phyloP scores from a whole-genome alignment of 1,284 basidiomycete species.

The Rhodotorula sp. region DNA sequence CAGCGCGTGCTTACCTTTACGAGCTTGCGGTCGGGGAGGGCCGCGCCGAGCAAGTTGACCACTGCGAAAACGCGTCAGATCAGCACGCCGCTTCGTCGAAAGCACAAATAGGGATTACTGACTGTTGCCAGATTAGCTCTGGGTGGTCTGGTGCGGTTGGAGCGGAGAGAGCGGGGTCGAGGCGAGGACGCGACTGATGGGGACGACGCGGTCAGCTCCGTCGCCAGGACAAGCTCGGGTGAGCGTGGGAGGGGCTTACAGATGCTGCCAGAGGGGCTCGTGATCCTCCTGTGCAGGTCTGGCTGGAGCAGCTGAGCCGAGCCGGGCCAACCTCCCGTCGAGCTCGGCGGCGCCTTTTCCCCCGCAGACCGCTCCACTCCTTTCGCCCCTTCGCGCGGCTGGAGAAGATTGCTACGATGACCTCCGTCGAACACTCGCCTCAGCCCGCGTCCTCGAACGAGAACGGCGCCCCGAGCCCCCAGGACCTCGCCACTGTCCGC shows the following conservation, averaged over 20 bases:
- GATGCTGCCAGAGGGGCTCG: not conserved
- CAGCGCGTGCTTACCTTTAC: constrained; percentile 60
- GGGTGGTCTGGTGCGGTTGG: not conserved
- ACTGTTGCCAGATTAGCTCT: not conserved
- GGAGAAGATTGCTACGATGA: not conserved
- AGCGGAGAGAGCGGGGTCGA: not conserved
- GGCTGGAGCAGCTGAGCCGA: not conserved
- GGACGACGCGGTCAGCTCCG: not conserved
- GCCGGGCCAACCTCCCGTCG: not conserved
- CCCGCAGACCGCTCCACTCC: not conserved
- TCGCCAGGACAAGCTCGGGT: not conserved
- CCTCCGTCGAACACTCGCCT: not conserved
- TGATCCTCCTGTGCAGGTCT: not conserved
- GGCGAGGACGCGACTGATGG: not conserved
- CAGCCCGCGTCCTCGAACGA: not conserved
- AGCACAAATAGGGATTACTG: not conserved
- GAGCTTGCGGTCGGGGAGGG: constrained; percentile 67
- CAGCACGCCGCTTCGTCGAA: not conserved
- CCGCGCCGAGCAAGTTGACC: constrained; percentile 68
- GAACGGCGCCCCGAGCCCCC: not conserved
- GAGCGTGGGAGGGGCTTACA: not conserved
- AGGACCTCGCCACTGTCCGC: constrained; percentile 19
- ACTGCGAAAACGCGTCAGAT: constrained; percentile 14
- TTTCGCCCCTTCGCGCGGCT: not conserved
- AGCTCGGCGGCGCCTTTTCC: constrained; percentile 2